Base-by-base conservation (phyloP, 1,139 yeast species). In the Hyphopichia wangnamkhiaoensis region DNA sequence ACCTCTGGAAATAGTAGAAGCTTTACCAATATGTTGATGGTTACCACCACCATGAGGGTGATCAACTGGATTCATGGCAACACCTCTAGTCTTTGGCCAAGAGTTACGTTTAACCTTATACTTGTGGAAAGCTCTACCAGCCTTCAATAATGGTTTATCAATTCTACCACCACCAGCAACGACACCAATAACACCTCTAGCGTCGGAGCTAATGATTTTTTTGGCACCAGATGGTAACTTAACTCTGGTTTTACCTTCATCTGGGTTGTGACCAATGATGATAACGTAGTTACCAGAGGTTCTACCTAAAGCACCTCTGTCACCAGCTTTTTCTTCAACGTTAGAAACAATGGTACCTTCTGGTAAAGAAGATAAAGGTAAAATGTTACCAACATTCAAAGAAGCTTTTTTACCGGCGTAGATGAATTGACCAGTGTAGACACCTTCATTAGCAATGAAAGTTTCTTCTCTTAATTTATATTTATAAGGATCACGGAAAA, bases 81-180 rank as follows among this genome's bases (percentile, higher is more conserved):
- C 96, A 87, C 96, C 96, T 79, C 95, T 87, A 69, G 95, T 88
- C 85, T 85, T 86, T 76, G 96, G 96, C 95, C 95, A 88, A 58
- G 94, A 85, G 94, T 88, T 85, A 79, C 95, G 82, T 91, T 88
- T 87, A 66, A 86, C 93, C 79, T 76, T 86, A 90, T 82, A 87
- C 80, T 88, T 93, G 90, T 90, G 96, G 96, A 82, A 91, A 57
- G 98, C 98, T 82, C 96, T 90, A 80, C 98, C 98, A 68, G 98
- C 98, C 88, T 91, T 91, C 74, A 91, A 86, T 79, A 93, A 82
- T 76, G 98, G 98, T 82, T 91, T 91, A 79, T 91, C 98, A 66
- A 89, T 88, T 86, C 98, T 91, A 77, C 98, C 98, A 82, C 98
- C 98, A 80, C 98, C 98, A 68, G 98, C 97, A 73, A 91, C 93